Percentiles rank a stretch among this genome's conserved stretches.
Conservation (phyloP, 2,329 filamentous ascomycete species). For the Fusarium xyrophilum region DNA sequence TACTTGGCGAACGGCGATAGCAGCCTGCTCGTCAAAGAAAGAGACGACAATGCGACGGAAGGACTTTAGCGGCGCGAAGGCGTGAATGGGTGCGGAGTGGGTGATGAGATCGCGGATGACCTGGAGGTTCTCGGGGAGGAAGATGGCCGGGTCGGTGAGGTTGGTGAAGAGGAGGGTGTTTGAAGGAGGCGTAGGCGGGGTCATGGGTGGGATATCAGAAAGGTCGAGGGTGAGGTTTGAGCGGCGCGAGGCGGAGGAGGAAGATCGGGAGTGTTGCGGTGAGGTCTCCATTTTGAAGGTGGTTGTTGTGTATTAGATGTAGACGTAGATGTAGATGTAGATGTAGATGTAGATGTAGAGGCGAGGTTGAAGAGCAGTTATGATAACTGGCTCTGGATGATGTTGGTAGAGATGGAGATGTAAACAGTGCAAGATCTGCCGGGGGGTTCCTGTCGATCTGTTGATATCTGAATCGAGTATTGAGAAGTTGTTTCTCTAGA, state of each 20-base stretch:
- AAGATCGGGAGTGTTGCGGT: conserved; percentile 51
- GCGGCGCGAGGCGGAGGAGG: conserved; percentile 55
- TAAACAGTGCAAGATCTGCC: conserved; percentile 11
- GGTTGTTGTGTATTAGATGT: conserved; percentile 16
- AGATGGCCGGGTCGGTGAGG: conserved; percentile 75
- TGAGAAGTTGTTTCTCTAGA: neutral
- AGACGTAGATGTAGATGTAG: no score
- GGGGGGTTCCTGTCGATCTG: conserved; percentile 16
- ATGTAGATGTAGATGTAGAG: conserved; percentile 5
- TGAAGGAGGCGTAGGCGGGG: conserved; percentile 75
- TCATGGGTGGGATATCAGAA: conserved; percentile 72
- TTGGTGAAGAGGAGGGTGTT: conserved; percentile 89
- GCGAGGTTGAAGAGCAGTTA: conserved; percentile 8
- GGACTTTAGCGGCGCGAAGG: conserved; percentile 81
- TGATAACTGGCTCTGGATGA: conserved; percentile 2
- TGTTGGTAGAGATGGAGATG: neutral
- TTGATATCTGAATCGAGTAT: conserved; percentile 1
- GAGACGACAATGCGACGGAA: conserved; percentile 83
- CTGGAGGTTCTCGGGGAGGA: conserved; percentile 75
- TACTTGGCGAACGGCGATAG: conserved; percentile 72
- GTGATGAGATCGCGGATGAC: conserved; percentile 75
- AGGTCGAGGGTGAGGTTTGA: conserved; percentile 73
- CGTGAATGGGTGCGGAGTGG: conserved; percentile 73
- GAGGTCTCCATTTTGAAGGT: conserved; percentile 47
- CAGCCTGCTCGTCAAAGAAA: conserved; percentile 74